Evolutionary conservation across 768 basidiomycete species (phyloP).

Genomic region (Auriscalpium vulgare): DNA sequence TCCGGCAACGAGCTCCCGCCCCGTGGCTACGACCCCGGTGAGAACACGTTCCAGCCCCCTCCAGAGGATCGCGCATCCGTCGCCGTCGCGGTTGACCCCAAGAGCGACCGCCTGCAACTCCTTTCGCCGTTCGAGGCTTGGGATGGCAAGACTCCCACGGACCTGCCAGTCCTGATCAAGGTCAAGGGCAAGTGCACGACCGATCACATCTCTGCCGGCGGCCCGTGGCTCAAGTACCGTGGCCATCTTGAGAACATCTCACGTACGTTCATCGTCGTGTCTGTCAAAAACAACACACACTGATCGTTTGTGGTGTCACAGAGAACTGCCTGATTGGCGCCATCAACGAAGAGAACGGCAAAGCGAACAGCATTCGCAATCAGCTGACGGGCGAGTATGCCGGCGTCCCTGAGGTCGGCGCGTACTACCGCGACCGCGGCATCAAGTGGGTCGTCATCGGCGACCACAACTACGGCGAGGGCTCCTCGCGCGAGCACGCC

Average conservation of each 20-base stretch:
- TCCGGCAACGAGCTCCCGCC: slow-evolving; percentile 90
- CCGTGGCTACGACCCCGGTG: slow-evolving; percentile 90
- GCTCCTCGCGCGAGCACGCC: slow-evolving; percentile 96
- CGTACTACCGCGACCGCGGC: slow-evolving; percentile 81
- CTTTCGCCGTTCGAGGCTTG: slow-evolving; percentile 84
- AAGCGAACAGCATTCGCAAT: slow-evolving; percentile 95
- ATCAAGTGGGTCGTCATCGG: slow-evolving; percentile 98
- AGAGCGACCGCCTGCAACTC: slow-evolving; percentile 85
- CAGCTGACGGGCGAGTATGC: slow-evolving; percentile 80
- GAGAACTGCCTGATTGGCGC: slow-evolving; percentile 98
- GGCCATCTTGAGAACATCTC: slow-evolving; percentile 98
- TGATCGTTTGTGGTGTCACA: slow-evolving; percentile 19
- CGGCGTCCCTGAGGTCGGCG: slow-evolving; percentile 78
- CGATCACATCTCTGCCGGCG: slow-evolving; percentile 95
- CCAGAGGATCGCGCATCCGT: slow-evolving; percentile 80
- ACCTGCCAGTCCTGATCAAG: slow-evolving; percentile 94
- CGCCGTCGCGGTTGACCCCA: slow-evolving; percentile 77
- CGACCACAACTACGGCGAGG: slow-evolving; percentile 95
- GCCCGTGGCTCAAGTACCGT: slow-evolving; percentile 99
- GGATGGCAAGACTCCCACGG: slow-evolving; percentile 87
- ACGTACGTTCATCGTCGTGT: slow-evolving; percentile 38
- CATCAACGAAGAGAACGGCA: slow-evolving; percentile 90
- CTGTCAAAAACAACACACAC: slow-evolving; percentile 6
- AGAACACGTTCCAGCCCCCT: slow-evolving; percentile 95
- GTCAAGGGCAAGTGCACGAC: slow-evolving; percentile 99